Base-by-base conservation (phyloP, 176 grass and related monocot genomes). In the Miscanthus lutarioriparius region DNA sequence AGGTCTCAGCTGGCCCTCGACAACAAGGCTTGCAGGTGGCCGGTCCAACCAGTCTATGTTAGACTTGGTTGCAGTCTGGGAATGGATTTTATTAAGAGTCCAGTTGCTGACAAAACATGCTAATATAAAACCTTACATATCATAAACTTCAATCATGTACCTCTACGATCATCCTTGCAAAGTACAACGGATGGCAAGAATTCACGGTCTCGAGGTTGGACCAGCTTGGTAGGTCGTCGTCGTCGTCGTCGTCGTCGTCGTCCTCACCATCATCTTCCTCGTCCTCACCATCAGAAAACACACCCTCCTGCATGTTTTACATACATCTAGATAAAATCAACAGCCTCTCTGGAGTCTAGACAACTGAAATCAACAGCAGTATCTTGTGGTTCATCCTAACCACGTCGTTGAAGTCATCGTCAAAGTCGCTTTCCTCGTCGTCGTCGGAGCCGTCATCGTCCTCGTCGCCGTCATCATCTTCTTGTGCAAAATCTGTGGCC, bases 11-110 rank as follows among this genome's bases (percentile, higher is more conserved):
- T 95, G 90, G 39, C 92, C 96, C 85, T 93, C 86, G 8, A 95
- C 87, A 75, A 93, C 78, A 80, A 98, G 88, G 84, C 85, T 92
- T 88, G 96, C 89, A 23, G 96, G 86, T 69, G 96, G 87, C 23
- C 92, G 87, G 77, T 98, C 89, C 73, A 92, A 85, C 96, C 96
- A 98, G 28, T 98, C 96, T 80, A 95, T 90, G 51, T 75, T 91
- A 23, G 79, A 72, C 59, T 88, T 91, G 19, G 66, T 80, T 80
- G 89, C 67, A 28, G 72, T 87, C 93, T 98, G 83, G 28, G 62
- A 64, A 66, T 48, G 62, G 26, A 63, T 61, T 25, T 26, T 22
- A 22, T 69, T 17, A 28, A 73, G 39, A 87, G 17, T 19, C 58
- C 26, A 15, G 41, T 67, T 4, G 5, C 78, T 62, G 37, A 65